These are phyloP conservation scores for Eragrostis nindensis DNA, from an alignment of 176 grass and related monocot genomes.

Conservation along the genomic window DNA sequence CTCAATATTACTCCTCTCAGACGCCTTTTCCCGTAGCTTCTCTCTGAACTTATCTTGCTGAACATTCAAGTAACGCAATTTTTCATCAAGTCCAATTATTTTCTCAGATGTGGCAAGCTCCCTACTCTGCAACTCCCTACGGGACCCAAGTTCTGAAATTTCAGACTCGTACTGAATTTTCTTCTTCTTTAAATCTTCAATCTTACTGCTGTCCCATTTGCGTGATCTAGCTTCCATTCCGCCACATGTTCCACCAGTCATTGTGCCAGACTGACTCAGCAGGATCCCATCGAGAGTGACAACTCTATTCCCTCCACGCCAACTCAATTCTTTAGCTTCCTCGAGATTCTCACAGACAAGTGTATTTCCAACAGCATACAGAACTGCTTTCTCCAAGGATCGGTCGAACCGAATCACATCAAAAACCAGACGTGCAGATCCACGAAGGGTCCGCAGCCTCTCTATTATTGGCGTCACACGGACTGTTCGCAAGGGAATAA, in stretches of 20 bases:
- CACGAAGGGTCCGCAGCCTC: slow-evolving; percentile 84
- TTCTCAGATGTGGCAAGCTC: slow-evolving; percentile 90
- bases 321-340: slow-evolving; percentile 95
- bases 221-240: slow-evolving; percentile 99
- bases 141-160: slow-evolving; percentile 76
- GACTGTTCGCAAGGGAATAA: slow-evolving; percentile 91
- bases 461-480: slow-evolving; percentile 91
- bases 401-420: slow-evolving; percentile 98
- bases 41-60: slow-evolving; percentile 80
- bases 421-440: slow-evolving; percentile 90
- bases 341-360: slow-evolving; percentile 99
- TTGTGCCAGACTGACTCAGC: slow-evolving; percentile 90
- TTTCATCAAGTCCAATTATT: slow-evolving; percentile 89
- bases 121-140: slow-evolving; percentile 82
- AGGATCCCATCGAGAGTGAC: slow-evolving; percentile 96
- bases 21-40: slow-evolving; percentile 71
- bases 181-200: slow-evolving; percentile 84
- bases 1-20: slow-evolving; percentile 75
- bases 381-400: slow-evolving; percentile 95
- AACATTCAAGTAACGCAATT: slow-evolving; percentile 84
- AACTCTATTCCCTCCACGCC: slow-evolving; percentile 94
- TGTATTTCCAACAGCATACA: slow-evolving; percentile 99
- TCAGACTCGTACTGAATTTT: slow-evolving; percentile 78
- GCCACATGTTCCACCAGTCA: slow-evolving; percentile 98
- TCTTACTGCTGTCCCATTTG: slow-evolving; percentile 92